Conservation (phyloP, 306 rosid species). For the Hippophae gyantsensis region DNA sequence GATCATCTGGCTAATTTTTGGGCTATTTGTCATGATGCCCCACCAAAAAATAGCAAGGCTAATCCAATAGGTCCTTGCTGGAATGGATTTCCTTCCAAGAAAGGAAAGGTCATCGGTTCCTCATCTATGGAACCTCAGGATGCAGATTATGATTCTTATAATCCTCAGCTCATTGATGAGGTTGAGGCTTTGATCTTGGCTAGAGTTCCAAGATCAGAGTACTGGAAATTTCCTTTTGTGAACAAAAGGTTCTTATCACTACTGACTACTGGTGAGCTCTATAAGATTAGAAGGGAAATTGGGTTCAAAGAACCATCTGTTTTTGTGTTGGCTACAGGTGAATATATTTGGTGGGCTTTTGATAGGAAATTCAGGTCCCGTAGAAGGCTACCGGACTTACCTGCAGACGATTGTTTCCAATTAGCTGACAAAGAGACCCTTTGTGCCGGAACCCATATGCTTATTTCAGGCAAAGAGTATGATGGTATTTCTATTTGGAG, state of each 20-base stretch:
- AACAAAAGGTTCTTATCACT: slow-evolving; percentile 47
- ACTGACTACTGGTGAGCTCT: slow-evolving; percentile 48
- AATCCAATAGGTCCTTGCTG: neutral
- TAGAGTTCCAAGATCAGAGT: slow-evolving; percentile 59
- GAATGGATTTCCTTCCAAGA: neutral
- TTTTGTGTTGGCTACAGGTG: slow-evolving; percentile 61
- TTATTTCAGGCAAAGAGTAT: slow-evolving; percentile 61
- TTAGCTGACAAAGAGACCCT: slow-evolving; percentile 62
- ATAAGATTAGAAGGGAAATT: slow-evolving; percentile 44
- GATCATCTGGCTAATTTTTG: slow-evolving; percentile 13
- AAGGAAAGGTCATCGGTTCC: slow-evolving; percentile 13
- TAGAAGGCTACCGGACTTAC: slow-evolving; percentile 48
- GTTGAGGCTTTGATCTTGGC: slow-evolving; percentile 60
- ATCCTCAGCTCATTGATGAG: slow-evolving; percentile 55
- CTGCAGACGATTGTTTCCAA: slow-evolving; percentile 43
- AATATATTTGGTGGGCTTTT: slow-evolving; percentile 60
- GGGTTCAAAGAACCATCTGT: slow-evolving; percentile 59
- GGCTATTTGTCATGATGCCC: slow-evolving; percentile 9
- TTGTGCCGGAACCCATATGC: slow-evolving; percentile 64
- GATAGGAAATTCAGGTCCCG: slow-evolving; percentile 43
- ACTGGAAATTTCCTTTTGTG: slow-evolving; percentile 43
- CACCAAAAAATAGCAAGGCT: slow-evolving; percentile 1
- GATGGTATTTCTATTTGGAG: slow-evolving; percentile 56
- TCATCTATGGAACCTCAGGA: slow-evolving; percentile 58
- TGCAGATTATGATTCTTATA: slow-evolving; percentile 60